Conservation (phyloP, 441 rosid species). For the Viola pubescens region DNA sequence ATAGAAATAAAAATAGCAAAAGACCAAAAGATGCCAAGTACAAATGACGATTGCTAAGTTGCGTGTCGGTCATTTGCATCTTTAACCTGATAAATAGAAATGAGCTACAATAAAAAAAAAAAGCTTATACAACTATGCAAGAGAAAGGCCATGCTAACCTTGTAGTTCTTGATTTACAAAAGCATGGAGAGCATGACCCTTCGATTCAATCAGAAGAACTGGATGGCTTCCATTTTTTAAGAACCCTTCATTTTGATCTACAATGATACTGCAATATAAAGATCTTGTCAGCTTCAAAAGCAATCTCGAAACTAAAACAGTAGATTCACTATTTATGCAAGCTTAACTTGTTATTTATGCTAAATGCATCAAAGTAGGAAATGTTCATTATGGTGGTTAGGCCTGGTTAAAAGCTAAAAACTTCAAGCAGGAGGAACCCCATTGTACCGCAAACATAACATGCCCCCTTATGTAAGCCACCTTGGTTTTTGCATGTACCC, state of each 20-base stretch:
- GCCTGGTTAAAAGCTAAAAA: background rate
- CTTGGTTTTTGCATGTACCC: too few relatives aligned
- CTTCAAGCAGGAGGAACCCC: too few relatives aligned
- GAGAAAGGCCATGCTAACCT: constrained; percentile 34
- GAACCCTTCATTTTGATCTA: constrained; percentile 49
- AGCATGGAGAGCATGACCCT: constrained; percentile 82
- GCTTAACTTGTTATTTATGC: background rate
- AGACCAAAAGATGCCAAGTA: background rate
- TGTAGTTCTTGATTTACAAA: constrained; percentile 68
- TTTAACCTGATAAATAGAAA: background rate
- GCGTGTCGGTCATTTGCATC: too few relatives aligned
- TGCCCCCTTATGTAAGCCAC: too few relatives aligned
- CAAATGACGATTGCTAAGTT: background rate
- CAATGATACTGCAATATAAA: constrained; percentile 42
- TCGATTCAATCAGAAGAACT: constrained; percentile 64
- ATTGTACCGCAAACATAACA: too few relatives aligned
- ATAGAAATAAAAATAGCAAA: background rate
- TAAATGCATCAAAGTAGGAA: background rate
- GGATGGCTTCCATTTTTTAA: constrained; percentile 49
- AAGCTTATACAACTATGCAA: background rate
- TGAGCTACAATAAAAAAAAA: background rate
- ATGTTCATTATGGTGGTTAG: background rate
- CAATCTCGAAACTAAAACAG: background rate
- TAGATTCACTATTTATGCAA: background rate
- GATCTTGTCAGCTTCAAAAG: constrained; percentile 16